Evolutionary conservation across 768 basidiomycete species (phyloP), one percentile per base, ranked within the genome.

Genomic region (Suillus paluster): DNA sequence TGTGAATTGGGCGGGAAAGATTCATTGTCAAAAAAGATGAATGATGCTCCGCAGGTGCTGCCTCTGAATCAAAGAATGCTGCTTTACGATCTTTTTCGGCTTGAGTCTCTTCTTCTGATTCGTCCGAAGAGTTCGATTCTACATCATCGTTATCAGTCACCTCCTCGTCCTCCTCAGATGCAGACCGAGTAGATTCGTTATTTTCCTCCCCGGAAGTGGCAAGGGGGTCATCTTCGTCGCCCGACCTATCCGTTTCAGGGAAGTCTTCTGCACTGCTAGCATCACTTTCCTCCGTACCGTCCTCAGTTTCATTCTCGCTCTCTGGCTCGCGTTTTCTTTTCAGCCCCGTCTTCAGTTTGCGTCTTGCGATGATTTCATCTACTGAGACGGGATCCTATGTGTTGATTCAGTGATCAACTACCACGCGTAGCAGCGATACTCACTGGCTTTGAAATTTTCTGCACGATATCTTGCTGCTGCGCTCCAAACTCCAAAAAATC

Each of bases 1-100:
- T 97, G 57, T 97, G 83, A 49, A 99, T 84, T 1, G 95, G 97
- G 33, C 97, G 91, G 1, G 97, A 98, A 33, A 99, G 84, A 73
- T 96, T 97, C 94, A 97, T 95, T 10, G 90, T 86, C 41, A 94
- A 77, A 80, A 97, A 97, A 17, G 96, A 94, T 39, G 85, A 73
- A 68, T 93, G 88, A n/a, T 77, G 71, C 66, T 86, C 80, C 48
- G 82, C 72, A 14, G 77, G 65, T 11, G 78, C 78, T 52, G 75
- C 70, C 57, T 84, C 81, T 2, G 86, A 83, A 64, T 92, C 89
- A 75, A 97, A 98, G 76, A 92, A 99, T 15, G 92, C 94, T 25
- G 87, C 85, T 78, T 97, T 97, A 57, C 93, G 86, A 56, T 82
- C 86, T 56, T 80, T 81, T 63, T 89, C 83, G 17, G 77, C 82